Conservation (phyloP, 2,329 filamentous ascomycete species). For the Cladophialophora carrionii region DNA sequence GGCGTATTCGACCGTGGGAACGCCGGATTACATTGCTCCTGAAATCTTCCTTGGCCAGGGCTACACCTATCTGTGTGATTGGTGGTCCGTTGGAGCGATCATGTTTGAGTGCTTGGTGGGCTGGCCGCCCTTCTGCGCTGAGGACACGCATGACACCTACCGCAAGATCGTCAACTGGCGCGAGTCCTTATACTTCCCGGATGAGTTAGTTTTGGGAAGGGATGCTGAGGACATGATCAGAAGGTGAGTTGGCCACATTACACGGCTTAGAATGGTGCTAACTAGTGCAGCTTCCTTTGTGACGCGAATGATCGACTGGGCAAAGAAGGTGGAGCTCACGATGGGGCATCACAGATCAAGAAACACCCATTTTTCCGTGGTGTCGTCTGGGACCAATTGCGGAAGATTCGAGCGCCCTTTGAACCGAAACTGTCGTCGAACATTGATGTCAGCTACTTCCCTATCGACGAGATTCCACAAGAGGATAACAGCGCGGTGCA, state of each 20-base stretch:
- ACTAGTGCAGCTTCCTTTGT: constrained; percentile 74
- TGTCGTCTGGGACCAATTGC: constrained; percentile 90
- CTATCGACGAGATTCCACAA: constrained; percentile 96
- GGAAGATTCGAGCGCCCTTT: constrained; percentile 91
- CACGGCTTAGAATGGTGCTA: constrained; percentile 35
- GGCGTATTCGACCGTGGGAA: constrained; percentile 97
- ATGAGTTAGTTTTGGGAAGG: constrained; percentile 83
- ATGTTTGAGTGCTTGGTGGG: constrained; percentile 99
- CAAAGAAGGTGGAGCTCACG: constrained; percentile 59
- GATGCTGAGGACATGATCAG: constrained; percentile 92
- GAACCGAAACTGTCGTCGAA: constrained; percentile 91
- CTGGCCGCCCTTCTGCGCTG: constrained; percentile 98
- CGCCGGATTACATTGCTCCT: constrained; percentile 96
- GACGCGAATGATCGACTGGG: constrained; percentile 92
- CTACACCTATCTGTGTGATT: constrained; percentile 96
- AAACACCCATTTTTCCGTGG: constrained; percentile 93
- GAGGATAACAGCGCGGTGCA: constrained; percentile 88
- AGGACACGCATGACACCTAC: constrained; percentile 96
- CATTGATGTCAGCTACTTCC: constrained; percentile 97
- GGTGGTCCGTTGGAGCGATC: constrained; percentile 98
- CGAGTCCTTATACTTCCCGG: constrained; percentile 92
- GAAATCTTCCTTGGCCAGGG: constrained; percentile 97
- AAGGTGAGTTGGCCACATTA: constrained; percentile 62
- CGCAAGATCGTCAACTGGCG: constrained; percentile 99
- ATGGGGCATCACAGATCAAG: constrained; percentile 90